Evolutionary conservation across 2,329 filamentous ascomycete genomes (phyloP).

Genomic region (Lecanicillium sp.): DNA sequence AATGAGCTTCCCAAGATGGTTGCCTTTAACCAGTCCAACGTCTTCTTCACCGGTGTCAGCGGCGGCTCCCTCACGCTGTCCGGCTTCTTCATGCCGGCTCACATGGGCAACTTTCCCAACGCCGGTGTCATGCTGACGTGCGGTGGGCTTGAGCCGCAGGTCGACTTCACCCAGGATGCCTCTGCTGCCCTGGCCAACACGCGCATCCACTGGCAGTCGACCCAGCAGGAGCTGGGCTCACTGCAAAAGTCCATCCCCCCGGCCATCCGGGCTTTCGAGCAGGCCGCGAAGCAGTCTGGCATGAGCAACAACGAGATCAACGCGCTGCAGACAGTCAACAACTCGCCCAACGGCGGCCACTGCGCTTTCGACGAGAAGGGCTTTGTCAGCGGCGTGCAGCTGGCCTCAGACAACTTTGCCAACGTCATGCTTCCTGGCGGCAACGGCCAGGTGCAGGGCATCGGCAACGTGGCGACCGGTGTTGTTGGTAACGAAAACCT

Average conservation of each 20-base stretch:
- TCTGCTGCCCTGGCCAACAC: conserved; percentile 38
- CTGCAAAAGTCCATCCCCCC: conserved; percentile 46
- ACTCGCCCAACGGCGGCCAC: conserved; percentile 49
- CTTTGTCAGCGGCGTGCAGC: conserved; percentile 51
- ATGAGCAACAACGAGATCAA: conserved; percentile 40
- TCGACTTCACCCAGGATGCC: conserved; percentile 37
- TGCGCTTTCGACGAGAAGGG: conserved; percentile 51
- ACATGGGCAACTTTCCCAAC: conserved; percentile 44
- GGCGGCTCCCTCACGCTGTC: conserved; percentile 48
- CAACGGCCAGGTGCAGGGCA: conserved; percentile 41
- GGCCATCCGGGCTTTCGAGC: conserved; percentile 45
- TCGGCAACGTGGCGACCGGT: conserved; percentile 42
- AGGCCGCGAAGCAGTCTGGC: conserved; percentile 38
- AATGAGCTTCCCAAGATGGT: conserved; percentile 45
- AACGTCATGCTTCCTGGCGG: conserved; percentile 46
- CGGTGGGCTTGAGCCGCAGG: conserved; percentile 48
- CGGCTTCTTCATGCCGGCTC: conserved; percentile 53
- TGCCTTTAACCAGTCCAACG: conserved; percentile 44
- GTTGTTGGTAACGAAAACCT: conserved; percentile 14
- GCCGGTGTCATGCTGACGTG: conserved; percentile 51
- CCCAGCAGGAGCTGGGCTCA: conserved; percentile 41
- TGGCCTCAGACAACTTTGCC: conserved; percentile 47
- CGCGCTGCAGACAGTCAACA: conserved; percentile 50
- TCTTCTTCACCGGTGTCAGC: conserved; percentile 53
- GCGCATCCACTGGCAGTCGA: conserved; percentile 52